Conservation (phyloP, 192 early-diverging fungal genomes). For the Umbelopsis ramanniana region DNA sequence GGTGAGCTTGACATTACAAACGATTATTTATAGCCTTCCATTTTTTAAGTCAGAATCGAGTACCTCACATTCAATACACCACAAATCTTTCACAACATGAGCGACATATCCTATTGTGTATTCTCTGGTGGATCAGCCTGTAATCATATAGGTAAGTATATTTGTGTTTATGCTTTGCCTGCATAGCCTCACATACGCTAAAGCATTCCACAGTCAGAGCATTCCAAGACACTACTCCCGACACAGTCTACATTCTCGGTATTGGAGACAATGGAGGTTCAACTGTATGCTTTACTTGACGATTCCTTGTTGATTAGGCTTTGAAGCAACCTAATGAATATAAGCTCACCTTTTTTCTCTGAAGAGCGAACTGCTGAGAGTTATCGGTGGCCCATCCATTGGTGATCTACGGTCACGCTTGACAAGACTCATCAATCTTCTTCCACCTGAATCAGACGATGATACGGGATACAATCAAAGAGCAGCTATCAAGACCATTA, state of each 20-base stretch:
- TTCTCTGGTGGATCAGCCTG: conserved; percentile 83
- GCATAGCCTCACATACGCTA: neutral
- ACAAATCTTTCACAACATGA: neutral
- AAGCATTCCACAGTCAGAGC: conserved; percentile 36
- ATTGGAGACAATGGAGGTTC: conserved; percentile 77
- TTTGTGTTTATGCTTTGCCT: neutral
- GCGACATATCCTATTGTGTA: conserved; percentile 54
- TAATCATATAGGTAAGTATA: conserved; percentile 59
- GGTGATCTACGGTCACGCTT: conserved; percentile 73
- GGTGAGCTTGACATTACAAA: no score
- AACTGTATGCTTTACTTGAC: conserved; percentile 38
- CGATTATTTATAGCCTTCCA: no score
- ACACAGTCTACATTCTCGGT: conserved; percentile 70
- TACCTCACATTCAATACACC: neutral
- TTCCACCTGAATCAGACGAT: conserved; percentile 33
- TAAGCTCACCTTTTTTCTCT: conserved; percentile 39
- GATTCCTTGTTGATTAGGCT: neutral
- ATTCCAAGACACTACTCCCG: conserved; percentile 64
- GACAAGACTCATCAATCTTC: conserved; percentile 66
- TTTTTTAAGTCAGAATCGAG: no score
- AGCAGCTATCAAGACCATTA: conserved; percentile 66
- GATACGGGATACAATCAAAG: conserved; percentile 51
- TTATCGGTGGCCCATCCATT: conserved; percentile 77
- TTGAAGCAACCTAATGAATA: neutral
- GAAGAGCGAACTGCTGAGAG: conserved; percentile 69